A percentile compares a stretch with the other conserved stretches of the same genome.
Conservation (phyloP, 352 stramenopile genomes). For the Globisporangium acanthophoron region DNA sequence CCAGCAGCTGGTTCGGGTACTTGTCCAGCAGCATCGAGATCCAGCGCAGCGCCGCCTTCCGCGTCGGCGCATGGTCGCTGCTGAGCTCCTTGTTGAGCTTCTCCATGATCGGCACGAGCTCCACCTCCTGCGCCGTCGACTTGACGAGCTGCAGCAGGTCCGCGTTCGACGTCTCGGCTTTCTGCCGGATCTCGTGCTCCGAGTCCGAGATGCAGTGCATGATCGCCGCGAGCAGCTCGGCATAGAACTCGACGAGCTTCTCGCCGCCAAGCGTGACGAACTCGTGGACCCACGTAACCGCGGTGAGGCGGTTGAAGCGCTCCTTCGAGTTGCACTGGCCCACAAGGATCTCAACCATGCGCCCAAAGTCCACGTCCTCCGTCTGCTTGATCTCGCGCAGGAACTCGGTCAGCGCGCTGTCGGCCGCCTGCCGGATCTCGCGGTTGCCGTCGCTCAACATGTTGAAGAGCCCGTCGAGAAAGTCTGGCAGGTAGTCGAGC, state of each 20-base stretch:
- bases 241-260: conserved; percentile 94
- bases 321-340: conserved; percentile 97
- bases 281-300: conserved; percentile 97
- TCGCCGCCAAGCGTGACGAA: conserved; percentile 96
- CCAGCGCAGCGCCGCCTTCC: conserved; percentile 93
- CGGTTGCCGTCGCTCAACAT: conserved; percentile 99
- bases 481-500: conserved; percentile 97
- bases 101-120: conserved; percentile 92
- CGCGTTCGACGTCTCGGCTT: conserved; percentile 96
- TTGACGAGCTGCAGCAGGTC: conserved; percentile 95
- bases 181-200: conserved; percentile 94
- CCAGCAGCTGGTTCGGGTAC: conserved; percentile 89
- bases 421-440: conserved; percentile 96
- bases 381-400: conserved; percentile 95
- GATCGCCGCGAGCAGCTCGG: conserved; percentile 94
- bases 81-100: conserved; percentile 94
- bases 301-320: conserved; percentile 95
- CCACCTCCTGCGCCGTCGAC: conserved; percentile 85
- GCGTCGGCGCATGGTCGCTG: conserved; percentile 95
- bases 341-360: conserved; percentile 97
- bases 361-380: conserved; percentile 95
- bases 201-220: conserved; percentile 97
- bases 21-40: conserved; percentile 99
- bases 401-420: conserved; percentile 93
- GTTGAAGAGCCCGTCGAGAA: conserved; percentile 98